Evolutionary conservation across 441 rosid genomes (phyloP).

Genomic region (Hypseocharis bilobata): DNA sequence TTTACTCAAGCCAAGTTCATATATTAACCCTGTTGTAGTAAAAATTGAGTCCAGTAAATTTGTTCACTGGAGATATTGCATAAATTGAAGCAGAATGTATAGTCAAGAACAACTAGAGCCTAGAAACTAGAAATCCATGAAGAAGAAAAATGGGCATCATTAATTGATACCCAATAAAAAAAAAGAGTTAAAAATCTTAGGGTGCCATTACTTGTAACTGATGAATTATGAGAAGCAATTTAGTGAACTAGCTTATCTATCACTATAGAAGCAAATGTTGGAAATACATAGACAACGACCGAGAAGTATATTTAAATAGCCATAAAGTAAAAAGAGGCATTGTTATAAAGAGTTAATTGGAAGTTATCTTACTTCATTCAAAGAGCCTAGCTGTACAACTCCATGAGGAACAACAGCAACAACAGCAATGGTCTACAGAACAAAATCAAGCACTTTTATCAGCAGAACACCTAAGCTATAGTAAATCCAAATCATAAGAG

Average conservation of each 20-base stretch:
- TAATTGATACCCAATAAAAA: too few species aligned
- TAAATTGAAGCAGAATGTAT: slow-evolving; percentile 2
- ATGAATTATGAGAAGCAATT: not conserved
- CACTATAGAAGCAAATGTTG: not conserved
- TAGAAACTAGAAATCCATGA: not conserved
- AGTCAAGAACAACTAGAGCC: not conserved
- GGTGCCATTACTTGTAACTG: not conserved
- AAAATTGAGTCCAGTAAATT: too few species aligned
- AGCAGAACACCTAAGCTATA: slow-evolving; percentile 8
- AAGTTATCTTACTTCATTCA: slow-evolving; percentile 50
- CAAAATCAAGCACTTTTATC: slow-evolving; percentile 15
- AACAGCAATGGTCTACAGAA: slow-evolving; percentile 56
- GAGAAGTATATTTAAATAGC: not conserved
- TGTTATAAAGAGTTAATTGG: not conserved
- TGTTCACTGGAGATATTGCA: too few species aligned
- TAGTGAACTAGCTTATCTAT: not conserved
- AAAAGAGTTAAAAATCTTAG: not conserved
- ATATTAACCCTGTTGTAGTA: not conserved
- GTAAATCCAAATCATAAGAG: not conserved
- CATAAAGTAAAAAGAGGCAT: not conserved
- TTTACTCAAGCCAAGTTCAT: not conserved
- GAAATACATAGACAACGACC: slow-evolving; percentile 4
- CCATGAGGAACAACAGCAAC: slow-evolving; percentile 68
- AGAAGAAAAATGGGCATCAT: too few species aligned
- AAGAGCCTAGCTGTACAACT: slow-evolving; percentile 83